Base-by-base conservation (phyloP, 345 rosid genomes). In the Acer negundo region DNA sequence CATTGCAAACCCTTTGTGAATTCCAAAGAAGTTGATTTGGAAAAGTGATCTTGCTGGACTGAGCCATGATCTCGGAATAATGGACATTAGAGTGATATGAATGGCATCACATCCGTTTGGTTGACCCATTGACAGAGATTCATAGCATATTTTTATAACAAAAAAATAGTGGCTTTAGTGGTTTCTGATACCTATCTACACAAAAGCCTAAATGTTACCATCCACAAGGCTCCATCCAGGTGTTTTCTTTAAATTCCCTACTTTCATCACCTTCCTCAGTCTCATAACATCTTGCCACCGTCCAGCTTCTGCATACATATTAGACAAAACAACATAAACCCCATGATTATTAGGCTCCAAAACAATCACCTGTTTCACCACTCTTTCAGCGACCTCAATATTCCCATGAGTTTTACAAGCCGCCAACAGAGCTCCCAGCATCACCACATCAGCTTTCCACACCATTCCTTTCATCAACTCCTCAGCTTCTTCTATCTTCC, bases 181-280 rank as follows among this genome's bases (percentile, higher is more conserved):
- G 6, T 70, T 20, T 10, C 58, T 22, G 38, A n/a, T 1, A 16
- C 31, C 20, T 35, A 15, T 38, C 4, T 23, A 42, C 61, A 47
- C 56, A 51, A 17, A 22, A 67, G 10, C 35, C 63, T 38, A 63
- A 6, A 7, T 20, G 6, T 78, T 40, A 75, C 28, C 59, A 69
- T 78, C 72, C 8, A 75, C 75, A 26, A 79, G 72, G 61, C 82
- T 80, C 82, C 79, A 75, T 31, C 82, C 78, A 47, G 82, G 71
- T 62, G 76, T 69, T 80, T 80, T 80, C 51, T 68, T 75, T 19
- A 75, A 47, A 56, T 63, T 75, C 22, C 64, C 80, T 59, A 24
- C 53, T 66, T 76, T 75, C 79, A 80, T 80, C 75, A 47, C 23
- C 71, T 70, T 80, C 75, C 82, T 69, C 16, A 75, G 65, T 72